Base-by-base conservation (phyloP, 176 grass and related monocot species). In the Urochloa ruziziensis region DNA sequence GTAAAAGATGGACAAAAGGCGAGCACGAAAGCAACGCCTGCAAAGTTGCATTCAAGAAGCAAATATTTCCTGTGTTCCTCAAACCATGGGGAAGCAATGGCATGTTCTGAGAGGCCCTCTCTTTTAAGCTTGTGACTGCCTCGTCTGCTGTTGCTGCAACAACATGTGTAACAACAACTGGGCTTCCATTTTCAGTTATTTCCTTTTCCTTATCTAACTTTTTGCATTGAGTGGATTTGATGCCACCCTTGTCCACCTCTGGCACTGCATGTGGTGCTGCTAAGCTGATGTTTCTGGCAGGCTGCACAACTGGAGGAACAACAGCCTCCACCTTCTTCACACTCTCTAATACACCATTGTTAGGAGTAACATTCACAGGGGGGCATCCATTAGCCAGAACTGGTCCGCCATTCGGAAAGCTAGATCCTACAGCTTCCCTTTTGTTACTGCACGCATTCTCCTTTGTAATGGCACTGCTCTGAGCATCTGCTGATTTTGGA, bases 1-100 rank as follows among this genome's bases (percentile, higher is more conserved):
- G 89, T 69, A 99, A 73, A 68, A 96, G 89, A 24, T 88, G 72
- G 39, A 96, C 86, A 83, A 99, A 99, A 75, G 89, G 96, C 23
- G 81, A 67, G 85, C 93, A 99, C 14, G 96, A 92, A 65, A 99
- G 89, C 35, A 94, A 86, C 30, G 96, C 93, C 72, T 96, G 96
- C 80, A 99, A 87, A 76, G 96, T 90, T 16, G 93, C 91, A 93
- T 99, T 99, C 27, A 99, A 75, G 64, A 99, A 99, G 83, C 96
- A 99, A 53, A 93, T 83, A 75, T 96, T 99, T 85, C 96, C 96
- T 30, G 91, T 92, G 88, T 99, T 99, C 80, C 85, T 91, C 90
- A 99, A 89, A 67, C 96, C 96, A 70, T 87, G 87, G 54, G 93
- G 89, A 80, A 96, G 83, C 80, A 96, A 79, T n/a, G 67, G 67